Conservation (phyloP, 108 stramenopile genomes). For the Nitzschia sp. region DNA sequence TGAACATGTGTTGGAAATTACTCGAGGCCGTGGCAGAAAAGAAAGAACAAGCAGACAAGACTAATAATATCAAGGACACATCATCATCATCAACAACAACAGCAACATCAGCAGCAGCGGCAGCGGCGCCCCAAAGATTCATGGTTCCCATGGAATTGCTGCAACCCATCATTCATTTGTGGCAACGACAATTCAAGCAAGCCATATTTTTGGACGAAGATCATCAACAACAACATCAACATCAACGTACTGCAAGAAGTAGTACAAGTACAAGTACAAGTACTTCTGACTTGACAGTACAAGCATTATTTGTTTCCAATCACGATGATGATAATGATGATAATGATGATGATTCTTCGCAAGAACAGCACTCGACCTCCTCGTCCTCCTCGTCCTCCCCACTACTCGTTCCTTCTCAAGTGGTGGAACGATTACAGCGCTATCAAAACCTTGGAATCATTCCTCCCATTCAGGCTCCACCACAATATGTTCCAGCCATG, state of each 20-base stretch:
- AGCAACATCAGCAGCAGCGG: no score
- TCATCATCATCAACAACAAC: background rate
- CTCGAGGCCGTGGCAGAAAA: background rate
- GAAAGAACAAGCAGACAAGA: background rate
- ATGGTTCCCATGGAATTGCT: background rate
- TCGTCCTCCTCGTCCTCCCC: no score
- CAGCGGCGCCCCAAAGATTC: no score
- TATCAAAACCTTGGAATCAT: background rate
- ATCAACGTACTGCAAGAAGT: background rate
- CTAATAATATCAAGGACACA: no score
- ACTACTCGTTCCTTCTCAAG: slow-evolving; percentile 1
- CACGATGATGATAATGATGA: no score
- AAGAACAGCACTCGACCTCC: background rate
- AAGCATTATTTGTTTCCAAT: no score
- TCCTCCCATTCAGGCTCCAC: background rate
- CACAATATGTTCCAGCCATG: slow-evolving; percentile 8
- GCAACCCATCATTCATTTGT: background rate
- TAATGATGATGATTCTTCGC: background rate
- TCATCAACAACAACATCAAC: background rate
- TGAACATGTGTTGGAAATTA: slow-evolving; percentile 3
- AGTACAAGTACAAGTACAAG: no score
- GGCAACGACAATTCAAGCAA: slow-evolving; percentile 15
- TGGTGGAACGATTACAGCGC: background rate
- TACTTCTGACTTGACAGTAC: no score
- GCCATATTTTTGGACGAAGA: background rate